Conservation (phyloP, 1,139 yeast genomes). For the Suhomyces bokatorum region DNA sequence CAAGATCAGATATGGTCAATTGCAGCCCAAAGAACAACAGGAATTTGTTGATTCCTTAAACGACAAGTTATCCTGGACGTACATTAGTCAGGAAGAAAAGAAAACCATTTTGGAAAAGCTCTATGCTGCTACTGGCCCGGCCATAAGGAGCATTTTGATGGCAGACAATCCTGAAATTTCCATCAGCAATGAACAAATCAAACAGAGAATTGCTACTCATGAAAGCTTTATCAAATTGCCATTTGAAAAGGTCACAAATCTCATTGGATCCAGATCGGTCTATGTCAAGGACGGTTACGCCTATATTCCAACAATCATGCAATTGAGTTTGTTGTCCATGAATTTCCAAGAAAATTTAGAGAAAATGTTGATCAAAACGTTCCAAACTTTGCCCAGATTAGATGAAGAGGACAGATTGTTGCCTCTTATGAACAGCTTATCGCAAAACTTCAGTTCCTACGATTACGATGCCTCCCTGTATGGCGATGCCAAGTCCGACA, state of each 20-base stretch:
- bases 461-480: slow-evolving; percentile 46
- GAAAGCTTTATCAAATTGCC: slow-evolving; percentile 80
- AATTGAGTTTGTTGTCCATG: slow-evolving; percentile 61
- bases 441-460: slow-evolving; percentile 67
- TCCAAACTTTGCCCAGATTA: slow-evolving; percentile 76
- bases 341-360: slow-evolving; percentile 64
- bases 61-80: slow-evolving; percentile 67
- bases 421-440: slow-evolving; percentile 78
- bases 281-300: slow-evolving; percentile 70
- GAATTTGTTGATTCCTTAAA: slow-evolving; percentile 59
- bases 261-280: slow-evolving; percentile 70
- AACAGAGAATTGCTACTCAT: slow-evolving; percentile 40
- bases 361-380: slow-evolving; percentile 61
- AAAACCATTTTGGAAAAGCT: slow-evolving; percentile 49
- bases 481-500: slow-evolving; percentile 44
- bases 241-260: slow-evolving; percentile 78
- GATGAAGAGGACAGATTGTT: slow-evolving; percentile 90
- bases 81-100: slow-evolving; percentile 66
- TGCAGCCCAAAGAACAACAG: slow-evolving; percentile 69
- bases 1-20: slow-evolving; percentile 64
- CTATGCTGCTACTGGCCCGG: slow-evolving; percentile 50
- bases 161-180: slow-evolving; percentile 31
- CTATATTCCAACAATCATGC: slow-evolving; percentile 81
- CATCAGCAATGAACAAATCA: slow-evolving; percentile 43
- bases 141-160: slow-evolving; percentile 32